phyloP scores from a whole-genome alignment of 331 rosid genomes.

The Acacia concinna region DNA sequence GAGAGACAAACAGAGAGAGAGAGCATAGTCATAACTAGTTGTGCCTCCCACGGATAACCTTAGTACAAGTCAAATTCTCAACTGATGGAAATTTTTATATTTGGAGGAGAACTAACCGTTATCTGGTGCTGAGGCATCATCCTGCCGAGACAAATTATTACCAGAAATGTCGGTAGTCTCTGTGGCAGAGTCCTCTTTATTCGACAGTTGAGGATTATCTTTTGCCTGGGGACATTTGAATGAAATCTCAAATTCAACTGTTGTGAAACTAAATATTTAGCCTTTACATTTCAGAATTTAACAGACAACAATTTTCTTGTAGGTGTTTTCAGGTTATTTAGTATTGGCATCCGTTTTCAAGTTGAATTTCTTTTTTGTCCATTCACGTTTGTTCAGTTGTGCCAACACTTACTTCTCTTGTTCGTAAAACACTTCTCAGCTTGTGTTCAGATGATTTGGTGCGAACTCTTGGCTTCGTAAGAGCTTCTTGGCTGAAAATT shows the following conservation, averaged over 20 bases:
- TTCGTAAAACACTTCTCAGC: conserved; percentile 34
- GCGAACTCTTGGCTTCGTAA: conserved; percentile 41
- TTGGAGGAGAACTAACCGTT: conserved; percentile 44
- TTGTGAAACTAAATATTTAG: conserved; percentile 10
- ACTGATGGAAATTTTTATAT: conserved; percentile 1
- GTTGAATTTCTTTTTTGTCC: conserved; percentile 31
- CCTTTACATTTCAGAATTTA: background rate
- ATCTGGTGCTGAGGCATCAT: conserved; percentile 50
- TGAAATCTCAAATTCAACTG: conserved; percentile 19
- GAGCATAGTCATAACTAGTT: background rate
- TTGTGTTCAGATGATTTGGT: conserved; percentile 41
- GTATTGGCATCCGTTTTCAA: conserved; percentile 2
- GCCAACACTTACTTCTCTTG: conserved; percentile 41
- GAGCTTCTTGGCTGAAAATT: conserved; percentile 73
- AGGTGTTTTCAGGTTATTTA: conserved; percentile 23
- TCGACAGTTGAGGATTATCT: conserved; percentile 37
- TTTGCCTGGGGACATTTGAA: conserved; percentile 47
- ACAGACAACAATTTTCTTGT: background rate
- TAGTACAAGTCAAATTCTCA: conserved; percentile 16
- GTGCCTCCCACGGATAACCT: background rate
- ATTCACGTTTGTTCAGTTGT: conserved; percentile 22
- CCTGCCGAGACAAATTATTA: conserved; percentile 37
- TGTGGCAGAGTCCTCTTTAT: conserved; percentile 35
- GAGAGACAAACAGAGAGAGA: background rate
- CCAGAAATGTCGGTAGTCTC: conserved; percentile 29